These are phyloP conservation scores for Boletus subparvulus DNA, from an alignment of 768 basidiomycete species.

Conservation along the genomic window DNA sequence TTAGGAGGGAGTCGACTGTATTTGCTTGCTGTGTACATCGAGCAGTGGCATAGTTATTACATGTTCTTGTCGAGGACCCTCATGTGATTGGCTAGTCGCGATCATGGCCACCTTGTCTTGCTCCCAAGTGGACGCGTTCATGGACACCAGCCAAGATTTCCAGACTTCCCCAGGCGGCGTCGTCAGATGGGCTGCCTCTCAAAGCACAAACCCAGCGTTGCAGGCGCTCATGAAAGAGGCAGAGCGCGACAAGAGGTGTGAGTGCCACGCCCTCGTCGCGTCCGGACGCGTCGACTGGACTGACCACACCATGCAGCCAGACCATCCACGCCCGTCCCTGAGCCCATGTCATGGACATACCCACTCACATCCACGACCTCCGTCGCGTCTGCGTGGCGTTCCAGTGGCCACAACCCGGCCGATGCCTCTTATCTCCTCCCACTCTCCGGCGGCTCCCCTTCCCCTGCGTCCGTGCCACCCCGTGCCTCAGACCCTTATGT, in stretches of 20 bases:
- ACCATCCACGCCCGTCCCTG: slow-evolving; percentile 11
- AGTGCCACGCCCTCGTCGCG: slow-evolving; percentile 1
- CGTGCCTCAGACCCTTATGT: slow-evolving; percentile 3
- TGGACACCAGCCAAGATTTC: slow-evolving; percentile 16
- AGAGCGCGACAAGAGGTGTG: slow-evolving; percentile 26
- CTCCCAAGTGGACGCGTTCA: background rate
- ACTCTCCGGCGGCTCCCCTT: slow-evolving; percentile 4
- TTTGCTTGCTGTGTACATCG: too few relatives aligned
- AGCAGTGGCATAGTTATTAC: too few relatives aligned
- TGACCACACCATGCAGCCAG: slow-evolving; percentile 12
- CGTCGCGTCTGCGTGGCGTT: slow-evolving; percentile 9
- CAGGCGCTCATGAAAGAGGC: slow-evolving; percentile 28
- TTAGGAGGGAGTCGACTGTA: too few relatives aligned
- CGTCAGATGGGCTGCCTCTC: slow-evolving; percentile 29
- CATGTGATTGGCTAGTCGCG: background rate
- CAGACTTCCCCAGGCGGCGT: slow-evolving; percentile 8
- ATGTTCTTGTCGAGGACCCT: too few relatives aligned
- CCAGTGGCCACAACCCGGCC: background rate
- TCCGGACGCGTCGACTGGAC: background rate
- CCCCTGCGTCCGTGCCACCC: slow-evolving; percentile 1
- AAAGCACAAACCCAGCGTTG: slow-evolving; percentile 22
- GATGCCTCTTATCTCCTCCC: slow-evolving; percentile 8
- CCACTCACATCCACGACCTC: slow-evolving; percentile 11
- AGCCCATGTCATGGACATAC: slow-evolving; percentile 17
- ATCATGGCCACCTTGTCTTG: background rate